These are phyloP conservation scores for Eucalyptus decipiens DNA, from an alignment of 345 rosid genomes.

Conservation along the genomic window DNA sequence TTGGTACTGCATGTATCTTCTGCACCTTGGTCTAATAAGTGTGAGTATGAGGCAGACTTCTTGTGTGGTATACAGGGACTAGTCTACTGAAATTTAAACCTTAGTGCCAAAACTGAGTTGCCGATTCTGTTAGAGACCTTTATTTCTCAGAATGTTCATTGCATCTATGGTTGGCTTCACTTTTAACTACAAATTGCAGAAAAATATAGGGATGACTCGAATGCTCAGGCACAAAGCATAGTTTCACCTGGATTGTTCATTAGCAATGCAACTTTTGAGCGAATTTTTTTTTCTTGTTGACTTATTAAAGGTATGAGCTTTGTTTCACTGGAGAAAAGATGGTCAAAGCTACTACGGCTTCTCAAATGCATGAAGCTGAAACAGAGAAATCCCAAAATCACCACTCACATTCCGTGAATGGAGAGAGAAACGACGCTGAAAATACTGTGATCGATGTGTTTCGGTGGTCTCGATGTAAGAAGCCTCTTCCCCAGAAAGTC, in stretches of 20 bases:
- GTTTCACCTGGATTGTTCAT: not conserved
- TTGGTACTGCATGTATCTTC: not conserved
- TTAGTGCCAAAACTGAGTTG: not conserved
- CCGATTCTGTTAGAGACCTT: not conserved
- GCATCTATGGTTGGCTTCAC: not conserved
- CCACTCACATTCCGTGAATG: conserved; percentile 43
- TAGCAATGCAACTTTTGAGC: not conserved
- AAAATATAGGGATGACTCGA: not conserved
- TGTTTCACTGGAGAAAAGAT: conserved; percentile 85
- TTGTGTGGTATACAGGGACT: not conserved
- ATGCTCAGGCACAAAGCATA: not conserved
- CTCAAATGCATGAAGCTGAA: conserved; percentile 53
- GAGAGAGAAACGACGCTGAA: conserved; percentile 66
- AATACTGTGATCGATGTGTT: conserved; percentile 57
- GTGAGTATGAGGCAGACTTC: not conserved
- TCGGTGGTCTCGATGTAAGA: conserved; percentile 94
- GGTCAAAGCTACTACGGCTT: conserved; percentile 38
- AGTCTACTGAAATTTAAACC: not conserved
- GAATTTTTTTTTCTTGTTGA: not conserved
- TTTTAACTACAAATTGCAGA: not conserved
- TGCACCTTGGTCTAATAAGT: not conserved
- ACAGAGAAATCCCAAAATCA: conserved; percentile 55
- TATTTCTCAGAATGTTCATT: not conserved
- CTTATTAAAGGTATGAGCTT: conserved; percentile 64
- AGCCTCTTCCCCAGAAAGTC: conserved; percentile 76